Percentiles rank a stretch among this genome's conserved stretches.
phyloP scores from a whole-genome alignment of 2,329 filamentous ascomycete species.

The Magnaporthales sp. region DNA sequence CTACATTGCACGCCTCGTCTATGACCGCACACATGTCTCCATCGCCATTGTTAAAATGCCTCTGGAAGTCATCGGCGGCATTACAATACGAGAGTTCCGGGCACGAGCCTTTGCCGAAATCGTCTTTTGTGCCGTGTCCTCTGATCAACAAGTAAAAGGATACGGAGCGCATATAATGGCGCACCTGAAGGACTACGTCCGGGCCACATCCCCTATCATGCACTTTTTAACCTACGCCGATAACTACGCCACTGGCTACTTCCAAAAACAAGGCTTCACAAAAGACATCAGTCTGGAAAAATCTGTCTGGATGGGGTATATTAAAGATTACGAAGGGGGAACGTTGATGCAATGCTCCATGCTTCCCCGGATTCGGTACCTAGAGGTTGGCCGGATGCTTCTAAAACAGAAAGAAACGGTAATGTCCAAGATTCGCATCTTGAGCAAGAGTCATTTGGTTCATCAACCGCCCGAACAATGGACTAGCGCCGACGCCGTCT shows the following conservation, averaged over 20 bases:
- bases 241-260: constrained; percentile 73
- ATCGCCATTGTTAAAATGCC: constrained; percentile 71
- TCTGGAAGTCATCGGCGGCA: constrained; percentile 59
- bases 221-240: constrained; percentile 73
- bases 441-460: constrained; percentile 60
- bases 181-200: constrained; percentile 69
- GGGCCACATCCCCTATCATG: constrained; percentile 67
- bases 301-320: constrained; percentile 70
- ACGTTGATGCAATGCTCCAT: constrained; percentile 76
- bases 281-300: constrained; percentile 69
- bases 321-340: constrained; percentile 72
- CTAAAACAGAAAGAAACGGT: constrained; percentile 69
- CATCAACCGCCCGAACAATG: constrained; percentile 60
- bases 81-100: constrained; percentile 67
- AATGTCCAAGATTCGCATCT: constrained; percentile 63
- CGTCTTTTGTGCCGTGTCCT: constrained; percentile 70
- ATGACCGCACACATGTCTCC: constrained; percentile 65
- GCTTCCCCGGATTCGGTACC: constrained; percentile 65
- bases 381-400: constrained; percentile 61
- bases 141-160: constrained; percentile 70
- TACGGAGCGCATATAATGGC: constrained; percentile 73
- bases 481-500: constrained; percentile 37
- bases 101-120: constrained; percentile 66
- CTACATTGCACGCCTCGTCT: constrained; percentile 68
- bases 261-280: constrained; percentile 73